These are phyloP conservation scores for Sistotremastrum niveocremeum DNA, from an alignment of 768 basidiomycete genomes.

Conservation along the genomic window DNA sequence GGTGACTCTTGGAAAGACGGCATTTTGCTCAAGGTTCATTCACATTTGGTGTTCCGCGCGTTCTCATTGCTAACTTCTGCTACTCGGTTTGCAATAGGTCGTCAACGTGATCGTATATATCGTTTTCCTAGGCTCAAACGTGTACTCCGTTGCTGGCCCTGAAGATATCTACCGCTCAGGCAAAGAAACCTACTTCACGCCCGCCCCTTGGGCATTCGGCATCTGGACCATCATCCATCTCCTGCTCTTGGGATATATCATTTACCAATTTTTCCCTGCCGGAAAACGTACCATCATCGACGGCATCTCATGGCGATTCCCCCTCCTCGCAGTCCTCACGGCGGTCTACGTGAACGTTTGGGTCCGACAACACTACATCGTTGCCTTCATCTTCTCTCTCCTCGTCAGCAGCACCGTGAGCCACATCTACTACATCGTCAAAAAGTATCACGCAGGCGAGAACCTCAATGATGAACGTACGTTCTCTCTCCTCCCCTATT, in stretches of 20 bases:
- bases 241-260: conserved; percentile 77
- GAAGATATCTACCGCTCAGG: conserved; percentile 55
- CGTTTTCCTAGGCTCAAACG: conserved; percentile 79
- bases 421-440: conserved; percentile 92
- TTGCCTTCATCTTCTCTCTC: conserved; percentile 78
- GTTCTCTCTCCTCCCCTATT: conserved; percentile 1
- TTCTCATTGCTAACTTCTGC: not conserved
- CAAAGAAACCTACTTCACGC: conserved; percentile 87
- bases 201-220: conserved; percentile 86
- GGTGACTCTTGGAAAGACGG: conserved; percentile 56
- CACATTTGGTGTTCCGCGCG: not conserved
- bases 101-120: conserved; percentile 75
- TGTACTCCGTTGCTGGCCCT: conserved; percentile 73
- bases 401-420: conserved; percentile 69
- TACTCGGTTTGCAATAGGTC: conserved; percentile 27
- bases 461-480: conserved; percentile 50
- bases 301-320: conserved; percentile 84
- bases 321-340: conserved; percentile 76
- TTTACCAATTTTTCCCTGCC: conserved; percentile 74
- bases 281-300: conserved; percentile 77
- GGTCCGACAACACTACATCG: conserved; percentile 60
- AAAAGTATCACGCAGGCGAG: conserved; percentile 66
- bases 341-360: conserved; percentile 82
- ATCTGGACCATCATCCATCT: conserved; percentile 87
- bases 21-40: conserved; percentile 60